Base-by-base conservation (phyloP, 2,329 filamentous ascomycete genomes). In the Exophiala xenobiotica region DNA sequence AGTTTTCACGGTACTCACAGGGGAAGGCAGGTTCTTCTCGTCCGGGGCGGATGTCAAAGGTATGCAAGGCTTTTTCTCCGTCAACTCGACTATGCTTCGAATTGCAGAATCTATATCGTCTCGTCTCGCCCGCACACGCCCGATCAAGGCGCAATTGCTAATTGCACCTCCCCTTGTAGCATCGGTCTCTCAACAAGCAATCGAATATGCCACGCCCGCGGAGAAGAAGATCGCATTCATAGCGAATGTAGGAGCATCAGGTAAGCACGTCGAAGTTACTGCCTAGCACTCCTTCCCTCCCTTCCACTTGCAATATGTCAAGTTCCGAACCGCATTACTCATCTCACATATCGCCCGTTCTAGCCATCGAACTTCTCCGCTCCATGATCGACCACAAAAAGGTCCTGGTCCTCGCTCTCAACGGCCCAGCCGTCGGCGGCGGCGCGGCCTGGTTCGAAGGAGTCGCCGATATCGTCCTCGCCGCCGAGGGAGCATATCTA, bases 391-490 rank as follows among this genome's bases (percentile, higher is more conserved):
- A 77, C 61, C 76, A 78, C 63, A 66, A 63, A 6, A 78, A 78
- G 63, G 74, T 78, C 12, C 70, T 78, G 41, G 69, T 78, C 29
- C 68, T 78, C 3, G 76, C 74, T 0, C 65, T 78, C 20, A 78
- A 78, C 61, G 75, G 76, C 8, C 75, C 75, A 0, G 75, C 65
- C 6, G 74, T 78, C 9, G 76, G 75, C 14, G 75, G 72, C 16
- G 75, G 76, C 8, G 75, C 74, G 16, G 74, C 74, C 6, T 78
- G 76, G 75, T 78, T 78, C 58, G 65, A 68, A 6, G 76, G 75
- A 3, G 65, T 76, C 26, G 69, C 74, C 0, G 76, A 78, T 52
- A 76, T 78, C 3, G 67, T 78, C 3, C 66, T 78, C 11, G 75
- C 74, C 16, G 71, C 74, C 0, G 60, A 64, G 1, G 66, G 65